phyloP scores from a whole-genome alignment of 176 grass and related monocot species.

The Zea luxurians region DNA sequence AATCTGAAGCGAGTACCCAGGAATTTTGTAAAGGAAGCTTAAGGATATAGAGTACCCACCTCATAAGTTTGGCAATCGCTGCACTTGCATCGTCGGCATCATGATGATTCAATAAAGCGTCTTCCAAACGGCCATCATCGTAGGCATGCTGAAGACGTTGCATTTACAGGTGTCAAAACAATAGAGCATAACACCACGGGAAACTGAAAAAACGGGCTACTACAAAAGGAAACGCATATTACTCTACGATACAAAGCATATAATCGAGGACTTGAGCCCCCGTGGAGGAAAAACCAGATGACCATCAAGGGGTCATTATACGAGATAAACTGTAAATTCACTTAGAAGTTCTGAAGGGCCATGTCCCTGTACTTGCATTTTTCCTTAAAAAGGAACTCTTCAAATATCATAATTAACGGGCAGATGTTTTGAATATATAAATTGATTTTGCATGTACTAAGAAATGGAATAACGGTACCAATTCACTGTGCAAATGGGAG shows the following conservation, averaged over 20 bases:
- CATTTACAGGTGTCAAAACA: conserved; percentile 28
- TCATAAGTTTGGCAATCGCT: conserved; percentile 56
- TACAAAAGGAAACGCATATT: neutral
- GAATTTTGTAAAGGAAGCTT: neutral
- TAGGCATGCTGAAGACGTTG: conserved; percentile 70
- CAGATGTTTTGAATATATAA: neutral
- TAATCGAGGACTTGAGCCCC: neutral
- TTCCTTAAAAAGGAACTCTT: neutral
- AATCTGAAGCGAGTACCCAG: no score
- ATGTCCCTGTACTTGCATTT: conserved; percentile 1
- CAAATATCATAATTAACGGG: neutral
- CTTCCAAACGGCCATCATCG: conserved; percentile 75
- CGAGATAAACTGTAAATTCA: neutral
- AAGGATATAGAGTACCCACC: conserved; percentile 34
- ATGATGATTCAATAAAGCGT: conserved; percentile 61
- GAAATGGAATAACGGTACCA: neutral
- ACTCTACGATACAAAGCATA: neutral
- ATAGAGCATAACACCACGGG: neutral
- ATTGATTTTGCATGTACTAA: neutral
- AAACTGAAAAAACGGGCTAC: neutral
- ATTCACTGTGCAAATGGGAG: neutral
- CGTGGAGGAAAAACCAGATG: neutral
- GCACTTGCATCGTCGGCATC: conserved; percentile 52
- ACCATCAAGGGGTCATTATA: neutral
- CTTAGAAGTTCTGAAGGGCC: neutral